Percentiles rank a stretch among this genome's conserved stretches.
Evolutionary conservation across 306 rosid genomes (phyloP).

Genomic region (Rosa rugosa): DNA sequence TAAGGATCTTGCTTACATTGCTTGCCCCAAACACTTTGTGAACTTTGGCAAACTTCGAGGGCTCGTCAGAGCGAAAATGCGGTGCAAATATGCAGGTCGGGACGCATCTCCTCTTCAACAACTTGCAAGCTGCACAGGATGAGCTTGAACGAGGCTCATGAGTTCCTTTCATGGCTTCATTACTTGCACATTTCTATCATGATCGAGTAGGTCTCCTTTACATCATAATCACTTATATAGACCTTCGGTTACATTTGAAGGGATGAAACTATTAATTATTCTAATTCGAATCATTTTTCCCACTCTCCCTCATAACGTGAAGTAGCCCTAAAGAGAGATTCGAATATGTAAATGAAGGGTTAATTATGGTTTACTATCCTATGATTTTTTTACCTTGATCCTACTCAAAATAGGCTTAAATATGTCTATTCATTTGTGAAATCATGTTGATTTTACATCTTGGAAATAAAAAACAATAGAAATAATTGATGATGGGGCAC

Average conservation of each 20-base stretch:
- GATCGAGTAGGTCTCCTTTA: not conserved
- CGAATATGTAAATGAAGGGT: not conserved
- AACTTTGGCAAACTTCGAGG: slow-evolving; percentile 75
- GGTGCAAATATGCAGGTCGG: slow-evolving; percentile 89
- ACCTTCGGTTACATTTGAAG: not conserved
- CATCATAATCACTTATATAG: slow-evolving; percentile 36
- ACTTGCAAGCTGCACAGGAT: slow-evolving; percentile 95
- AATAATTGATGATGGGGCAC: slow-evolving; percentile 46
- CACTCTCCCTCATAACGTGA: not conserved
- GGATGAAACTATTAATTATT: not conserved
- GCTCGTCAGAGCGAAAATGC: slow-evolving; percentile 74
- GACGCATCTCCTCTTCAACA: slow-evolving; percentile 73
- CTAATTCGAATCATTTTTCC: not conserved
- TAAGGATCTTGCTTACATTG: slow-evolving; percentile 89
- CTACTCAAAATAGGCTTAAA: not conserved
- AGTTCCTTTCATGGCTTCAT: slow-evolving; percentile 53
- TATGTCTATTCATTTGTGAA: not conserved
- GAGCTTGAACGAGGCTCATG: slow-evolving; percentile 80
- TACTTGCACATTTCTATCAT: slow-evolving; percentile 2
- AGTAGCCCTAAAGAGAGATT: not conserved
- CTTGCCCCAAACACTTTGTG: slow-evolving; percentile 98
- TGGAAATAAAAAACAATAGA: slow-evolving; percentile 29
- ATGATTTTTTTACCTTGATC: not conserved
- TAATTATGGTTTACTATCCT: not conserved
- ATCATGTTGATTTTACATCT: not conserved